Evolutionary conservation across 805 yeast species (phyloP), one percentile per base, ranked within the genome.

Genomic region (Candida broadrunensis): DNA sequence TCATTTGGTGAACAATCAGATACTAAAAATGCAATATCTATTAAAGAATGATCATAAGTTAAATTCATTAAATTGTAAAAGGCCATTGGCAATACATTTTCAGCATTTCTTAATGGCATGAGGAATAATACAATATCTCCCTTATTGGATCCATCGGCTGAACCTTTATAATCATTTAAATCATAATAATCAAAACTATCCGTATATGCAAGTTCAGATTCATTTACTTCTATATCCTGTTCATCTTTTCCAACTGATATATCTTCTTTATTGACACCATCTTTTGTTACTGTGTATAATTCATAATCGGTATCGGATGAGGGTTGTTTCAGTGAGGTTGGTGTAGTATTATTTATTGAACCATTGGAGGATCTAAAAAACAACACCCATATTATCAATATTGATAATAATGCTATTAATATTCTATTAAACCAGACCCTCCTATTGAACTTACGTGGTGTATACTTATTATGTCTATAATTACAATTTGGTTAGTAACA

Each of bases 31-130:
- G 89, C 90, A 45, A 86, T 70, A 63, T 88, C 96, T 39, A 88
- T 83, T 47, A 86, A 65, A 18, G 77, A 73, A 57, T 88, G 96
- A 41, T 86, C 88, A 57, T 88, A 88, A 1, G 95, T 86, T 62
- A 88, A 67, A 60, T 88, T 87, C 91, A 85, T 85, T 62, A 88
- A 66, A 62, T 88, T 86, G 54, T 83, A 82, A 65, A 88, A 87
- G 73, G 89, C 88, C 70, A 87, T 70, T 11, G 93, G 89, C 46
- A 88, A 64, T 16, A 85, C 90, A 21, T 75, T 70, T 51, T 78
- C 85, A 0, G 96, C 95, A 54, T 88, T 83, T 61, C 95, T 71
- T 45, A 88, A 65, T 8, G 96, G 96, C 54, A 88, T 75, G 45
- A 83, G 71, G 38, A 88, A 63, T 41, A 88, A 64, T 12, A 88